phyloP scores from a whole-genome alignment of 1,284 basidiomycete genomes.

The Rhodotorula sp. region DNA sequence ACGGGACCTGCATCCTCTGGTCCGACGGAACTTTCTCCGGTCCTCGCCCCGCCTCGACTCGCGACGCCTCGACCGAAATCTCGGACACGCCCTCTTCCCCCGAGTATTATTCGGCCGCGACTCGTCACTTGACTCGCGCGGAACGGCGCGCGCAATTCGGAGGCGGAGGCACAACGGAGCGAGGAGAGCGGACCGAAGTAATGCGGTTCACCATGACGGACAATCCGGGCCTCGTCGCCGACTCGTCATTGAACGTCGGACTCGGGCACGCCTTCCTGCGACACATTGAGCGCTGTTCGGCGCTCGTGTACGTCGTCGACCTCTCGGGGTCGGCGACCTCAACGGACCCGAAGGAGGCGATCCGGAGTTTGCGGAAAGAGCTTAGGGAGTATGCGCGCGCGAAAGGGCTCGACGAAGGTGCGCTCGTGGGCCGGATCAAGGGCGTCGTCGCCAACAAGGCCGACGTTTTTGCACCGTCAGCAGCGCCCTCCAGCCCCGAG shows the following conservation, averaged over 20 bases:
- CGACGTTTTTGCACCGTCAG: slow-evolving; percentile 60
- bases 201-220: slow-evolving; percentile 94
- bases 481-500: background rate
- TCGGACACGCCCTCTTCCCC: slow-evolving; percentile 51
- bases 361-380: slow-evolving; percentile 70
- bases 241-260: slow-evolving; percentile 82
- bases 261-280: slow-evolving; percentile 91
- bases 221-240: slow-evolving; percentile 86
- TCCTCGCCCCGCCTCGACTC: slow-evolving; percentile 32
- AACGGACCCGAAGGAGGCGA: slow-evolving; percentile 66
- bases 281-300: slow-evolving; percentile 85
- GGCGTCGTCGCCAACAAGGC: slow-evolving; percentile 90
- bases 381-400: slow-evolving; percentile 71
- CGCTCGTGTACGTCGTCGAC: slow-evolving; percentile 90
- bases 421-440: slow-evolving; percentile 39
- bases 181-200: slow-evolving; percentile 54
- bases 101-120: slow-evolving; percentile 28
- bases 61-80: slow-evolving; percentile 59
- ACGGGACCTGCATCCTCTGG: slow-evolving; percentile 81
- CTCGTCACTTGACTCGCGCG: slow-evolving; percentile 18
- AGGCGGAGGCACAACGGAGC: background rate
- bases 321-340: slow-evolving; percentile 56
- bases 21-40: slow-evolving; percentile 67
- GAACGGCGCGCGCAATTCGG: slow-evolving; percentile 20
- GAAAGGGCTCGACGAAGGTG: slow-evolving; percentile 27